Conservation (phyloP, 2,329 filamentous ascomycete species). For the Ilyonectria robusta region DNA sequence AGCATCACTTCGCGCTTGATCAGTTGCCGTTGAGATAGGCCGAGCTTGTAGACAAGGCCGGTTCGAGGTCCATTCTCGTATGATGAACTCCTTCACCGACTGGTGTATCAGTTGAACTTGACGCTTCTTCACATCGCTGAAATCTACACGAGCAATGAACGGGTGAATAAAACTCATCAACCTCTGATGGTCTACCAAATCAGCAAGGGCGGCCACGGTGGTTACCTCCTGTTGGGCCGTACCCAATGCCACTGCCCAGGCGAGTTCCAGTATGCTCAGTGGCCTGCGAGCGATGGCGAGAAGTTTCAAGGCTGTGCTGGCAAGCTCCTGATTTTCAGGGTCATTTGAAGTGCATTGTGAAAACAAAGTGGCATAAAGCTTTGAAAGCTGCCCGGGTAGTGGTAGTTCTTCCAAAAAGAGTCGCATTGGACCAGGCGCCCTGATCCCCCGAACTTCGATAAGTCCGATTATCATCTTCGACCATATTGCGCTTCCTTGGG, state of each 20-base stretch:
- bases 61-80: neutral
- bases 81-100: conserved; percentile 37
- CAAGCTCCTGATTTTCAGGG: too few species aligned
- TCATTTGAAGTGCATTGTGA: too few species aligned
- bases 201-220: neutral
- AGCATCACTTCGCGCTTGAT: conserved; percentile 47
- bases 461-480: too few species aligned
- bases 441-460: too few species aligned
- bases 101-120: conserved; percentile 38
- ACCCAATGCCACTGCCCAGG: conserved; percentile 28
- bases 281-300: too few species aligned
- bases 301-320: too few species aligned
- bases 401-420: too few species aligned
- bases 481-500: too few species aligned
- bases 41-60: conserved; percentile 27
- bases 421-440: too few species aligned
- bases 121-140: conserved; percentile 29
- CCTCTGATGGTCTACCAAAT: conserved; percentile 46
- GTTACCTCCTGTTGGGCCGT: neutral
- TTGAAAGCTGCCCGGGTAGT: too few species aligned
- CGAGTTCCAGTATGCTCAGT: too few species aligned
- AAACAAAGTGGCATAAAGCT: too few species aligned
- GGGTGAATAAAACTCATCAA: conserved; percentile 40
- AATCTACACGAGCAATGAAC: conserved; percentile 36
- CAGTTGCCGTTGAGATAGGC: conserved; percentile 1